Percentiles rank a stretch among this genome's conserved stretches.
These are phyloP conservation scores for Alloteropsis semialata DNA, from an alignment of 176 grass and related monocot genomes.

Conservation along the genomic window DNA sequence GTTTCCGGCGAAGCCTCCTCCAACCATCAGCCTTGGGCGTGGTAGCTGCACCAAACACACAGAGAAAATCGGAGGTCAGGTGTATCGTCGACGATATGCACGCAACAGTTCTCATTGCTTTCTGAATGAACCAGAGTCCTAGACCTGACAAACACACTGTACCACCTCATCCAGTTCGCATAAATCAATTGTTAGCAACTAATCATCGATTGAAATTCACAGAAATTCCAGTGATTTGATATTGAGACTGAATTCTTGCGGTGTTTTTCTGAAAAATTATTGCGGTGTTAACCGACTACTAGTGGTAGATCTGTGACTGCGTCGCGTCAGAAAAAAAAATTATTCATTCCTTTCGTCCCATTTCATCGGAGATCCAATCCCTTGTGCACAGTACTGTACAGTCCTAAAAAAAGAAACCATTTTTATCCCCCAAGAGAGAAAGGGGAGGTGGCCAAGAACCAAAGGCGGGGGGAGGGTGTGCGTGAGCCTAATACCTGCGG, in stretches of 20 bases:
- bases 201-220: background rate
- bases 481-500: background rate
- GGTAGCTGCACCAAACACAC: slow-evolving; percentile 34
- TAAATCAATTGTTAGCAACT: background rate
- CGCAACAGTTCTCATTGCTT: background rate
- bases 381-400: background rate
- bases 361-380: slow-evolving; percentile 27
- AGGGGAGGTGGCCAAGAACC: background rate
- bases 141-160: no score
- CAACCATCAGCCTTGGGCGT: slow-evolving; percentile 46
- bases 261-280: background rate
- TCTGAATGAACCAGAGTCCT: no score
- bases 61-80: background rate
- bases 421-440: background rate
- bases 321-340: background rate
- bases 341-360: background rate
- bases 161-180: background rate
- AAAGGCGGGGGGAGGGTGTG: background rate
- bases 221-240: background rate
- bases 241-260: no score
- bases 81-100: background rate
- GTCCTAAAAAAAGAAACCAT: background rate
- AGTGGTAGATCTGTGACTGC: background rate
- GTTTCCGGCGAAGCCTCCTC: slow-evolving; percentile 53
- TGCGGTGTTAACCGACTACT: background rate